Base-by-base conservation (phyloP, 176 grass and related monocot genomes). In the Tillandsia fasciculata region DNA sequence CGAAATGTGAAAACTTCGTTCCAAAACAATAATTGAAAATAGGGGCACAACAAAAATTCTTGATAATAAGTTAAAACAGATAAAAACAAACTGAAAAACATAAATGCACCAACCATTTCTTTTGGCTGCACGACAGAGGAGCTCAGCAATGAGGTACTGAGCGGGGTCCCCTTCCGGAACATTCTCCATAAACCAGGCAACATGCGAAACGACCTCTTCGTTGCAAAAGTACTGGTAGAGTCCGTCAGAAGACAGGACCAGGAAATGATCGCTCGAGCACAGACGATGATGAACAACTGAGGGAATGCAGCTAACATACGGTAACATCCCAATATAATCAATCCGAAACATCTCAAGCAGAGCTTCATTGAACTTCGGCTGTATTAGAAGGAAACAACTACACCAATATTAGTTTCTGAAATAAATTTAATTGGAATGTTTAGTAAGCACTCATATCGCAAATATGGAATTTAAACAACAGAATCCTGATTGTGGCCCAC, bases 151-250 rank as follows among this genome's bases (percentile, higher is more conserved):
- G 66, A 96, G 87, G 73, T 96, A 87, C 49, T 96, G 91, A 8
- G 91, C 91, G 78, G 91, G 91, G 56, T 96, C 91, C 57, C 91
- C 91, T 71, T 96, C 91, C 64, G 91, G 91, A 69, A 85, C 81
- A 81, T 90, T 96, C 77, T 96, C 91, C 76, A 90, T 96, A 75
- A 96, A 96, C 87, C 91, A 96, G 9, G 82, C 72, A 64, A 96
- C 84, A 76, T 96, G 91, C 9, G 87, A 83, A 77, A 96, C 87
- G 15, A 96, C 91, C 79, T 96, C 91, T 10, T 96, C 91, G 69
- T 96, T 96, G 76, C 76, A 90, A 71, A 96, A 90, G 78, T 90
- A 96, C 78, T 96, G 87, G 72, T 96, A 96, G 17, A 96, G 75
- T 58, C 91, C 91, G 68, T 96, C 91, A 68, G 91, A 96, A 9